These are phyloP conservation scores for Ceratonia siliqua DNA, from an alignment of 306 rosid species.

Conservation along the genomic window DNA sequence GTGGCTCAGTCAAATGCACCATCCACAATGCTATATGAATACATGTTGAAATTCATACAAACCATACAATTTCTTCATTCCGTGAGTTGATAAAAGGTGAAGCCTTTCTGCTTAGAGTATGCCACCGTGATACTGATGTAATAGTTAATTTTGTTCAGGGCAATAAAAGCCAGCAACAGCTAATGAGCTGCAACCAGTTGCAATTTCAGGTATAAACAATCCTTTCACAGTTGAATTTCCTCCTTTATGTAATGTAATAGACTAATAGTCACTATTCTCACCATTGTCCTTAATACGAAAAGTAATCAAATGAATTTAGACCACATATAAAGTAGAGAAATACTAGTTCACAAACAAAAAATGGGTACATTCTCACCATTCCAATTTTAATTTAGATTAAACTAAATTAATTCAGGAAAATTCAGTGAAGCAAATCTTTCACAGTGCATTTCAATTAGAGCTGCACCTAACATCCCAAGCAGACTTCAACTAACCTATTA, in stretches of 20 bases:
- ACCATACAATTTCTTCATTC: background rate
- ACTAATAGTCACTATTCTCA: too few relatives aligned
- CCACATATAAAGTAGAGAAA: constrained; percentile 21
- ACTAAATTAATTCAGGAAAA: constrained; percentile 12
- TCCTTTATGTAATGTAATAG: too few relatives aligned
- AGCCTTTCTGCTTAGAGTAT: constrained; percentile 1
- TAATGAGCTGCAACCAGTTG: background rate
- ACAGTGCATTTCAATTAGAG: constrained; percentile 1
- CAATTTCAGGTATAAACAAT: constrained; percentile 13
- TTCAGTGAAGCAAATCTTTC: background rate
- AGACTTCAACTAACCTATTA: constrained; percentile 11
- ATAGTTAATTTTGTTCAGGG: constrained; percentile 4
- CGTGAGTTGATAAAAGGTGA: background rate
- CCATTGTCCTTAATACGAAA: constrained; percentile 1
- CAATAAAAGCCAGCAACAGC: background rate
- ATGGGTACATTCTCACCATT: background rate
- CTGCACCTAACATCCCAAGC: background rate
- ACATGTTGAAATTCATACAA: constrained; percentile 1
- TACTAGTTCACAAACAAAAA: background rate
- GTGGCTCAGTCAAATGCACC: constrained; percentile 16
- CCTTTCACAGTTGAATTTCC: constrained; percentile 6
- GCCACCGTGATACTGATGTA: background rate
- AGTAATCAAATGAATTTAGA: constrained; percentile 23
- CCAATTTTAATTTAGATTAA: background rate
- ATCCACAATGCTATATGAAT: constrained; percentile 9